phyloP scores from a whole-genome alignment of 139 green algal species.

The Auxenochlorella pyrenoidosa region DNA sequence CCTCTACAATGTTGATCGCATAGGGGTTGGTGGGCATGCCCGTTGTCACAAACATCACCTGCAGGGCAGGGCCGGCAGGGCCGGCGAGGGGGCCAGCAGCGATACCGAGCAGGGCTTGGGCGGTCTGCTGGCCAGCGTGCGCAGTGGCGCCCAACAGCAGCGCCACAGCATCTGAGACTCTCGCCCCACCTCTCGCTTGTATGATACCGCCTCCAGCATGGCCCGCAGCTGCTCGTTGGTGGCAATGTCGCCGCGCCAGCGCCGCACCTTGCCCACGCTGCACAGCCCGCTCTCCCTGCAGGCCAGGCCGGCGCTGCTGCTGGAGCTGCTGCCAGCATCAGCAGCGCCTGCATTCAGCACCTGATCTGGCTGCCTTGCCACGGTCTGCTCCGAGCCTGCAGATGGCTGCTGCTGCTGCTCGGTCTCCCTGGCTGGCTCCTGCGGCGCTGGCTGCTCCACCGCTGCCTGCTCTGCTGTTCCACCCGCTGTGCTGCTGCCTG shows the following conservation, averaged over 20 bases:
- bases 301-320: background rate
- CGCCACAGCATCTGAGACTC: background rate
- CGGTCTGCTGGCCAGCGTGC: no score
- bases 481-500: no score
- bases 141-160: background rate
- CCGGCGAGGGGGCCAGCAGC: background rate
- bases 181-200: background rate
- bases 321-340: background rate
- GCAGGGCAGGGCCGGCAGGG: background rate
- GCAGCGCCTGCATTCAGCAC: background rate
- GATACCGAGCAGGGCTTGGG: no score
- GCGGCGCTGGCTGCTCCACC: background rate
- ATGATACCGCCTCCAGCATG: background rate
- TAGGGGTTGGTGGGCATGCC: background rate
- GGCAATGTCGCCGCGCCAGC: background rate
- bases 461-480: no score
- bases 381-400: background rate
- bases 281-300: background rate
- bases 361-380: background rate
- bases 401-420: background rate
- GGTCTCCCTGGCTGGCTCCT: background rate
- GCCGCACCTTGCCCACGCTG: slow-evolving; percentile 1
- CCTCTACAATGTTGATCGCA: background rate
- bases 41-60: slow-evolving; percentile 1
- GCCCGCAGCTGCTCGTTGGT: background rate